phyloP scores from a whole-genome alignment of 148 eudicot genomes.

The Spergularia marina region DNA sequence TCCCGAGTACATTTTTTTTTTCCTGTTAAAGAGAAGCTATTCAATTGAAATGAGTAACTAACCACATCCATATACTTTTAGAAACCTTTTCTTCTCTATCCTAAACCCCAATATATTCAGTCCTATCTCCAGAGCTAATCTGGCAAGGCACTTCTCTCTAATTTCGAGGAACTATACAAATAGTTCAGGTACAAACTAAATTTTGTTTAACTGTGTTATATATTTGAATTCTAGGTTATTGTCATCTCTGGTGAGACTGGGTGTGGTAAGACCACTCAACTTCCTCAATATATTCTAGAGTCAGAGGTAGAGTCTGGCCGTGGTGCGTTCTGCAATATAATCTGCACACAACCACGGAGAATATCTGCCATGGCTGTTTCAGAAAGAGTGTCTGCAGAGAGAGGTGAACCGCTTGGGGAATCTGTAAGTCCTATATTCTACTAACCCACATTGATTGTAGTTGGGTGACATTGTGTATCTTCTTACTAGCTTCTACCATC shows the following conservation, averaged over 20 bases:
- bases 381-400: conserved; percentile 93
- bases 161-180: neutral
- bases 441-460: conserved; percentile 10
- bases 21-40: no score
- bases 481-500: neutral
- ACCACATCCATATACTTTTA: neutral
- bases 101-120: neutral
- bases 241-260: conserved; percentile 99
- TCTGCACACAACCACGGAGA: conserved; percentile 98
- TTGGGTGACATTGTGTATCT: neutral
- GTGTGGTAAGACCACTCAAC: conserved; percentile 99
- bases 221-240: conserved; percentile 54
- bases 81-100: neutral
- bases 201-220: conserved; percentile 14
- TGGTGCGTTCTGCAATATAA: conserved; percentile 91
- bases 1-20: no score
- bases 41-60: neutral
- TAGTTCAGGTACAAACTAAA: neutral
- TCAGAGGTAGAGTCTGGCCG: conserved; percentile 96
- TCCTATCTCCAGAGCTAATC: neutral
- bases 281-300: conserved; percentile 95
- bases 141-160: conserved; percentile 4
- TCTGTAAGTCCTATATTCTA: conserved; percentile 59
- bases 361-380: conserved; percentile 97
- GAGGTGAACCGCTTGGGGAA: conserved; percentile 99